A percentile compares a stretch with the other conserved stretches of the same genome.
phyloP scores from a whole-genome alignment of 2,329 filamentous ascomycete species.

The Fusarium odoratissimum region DNA sequence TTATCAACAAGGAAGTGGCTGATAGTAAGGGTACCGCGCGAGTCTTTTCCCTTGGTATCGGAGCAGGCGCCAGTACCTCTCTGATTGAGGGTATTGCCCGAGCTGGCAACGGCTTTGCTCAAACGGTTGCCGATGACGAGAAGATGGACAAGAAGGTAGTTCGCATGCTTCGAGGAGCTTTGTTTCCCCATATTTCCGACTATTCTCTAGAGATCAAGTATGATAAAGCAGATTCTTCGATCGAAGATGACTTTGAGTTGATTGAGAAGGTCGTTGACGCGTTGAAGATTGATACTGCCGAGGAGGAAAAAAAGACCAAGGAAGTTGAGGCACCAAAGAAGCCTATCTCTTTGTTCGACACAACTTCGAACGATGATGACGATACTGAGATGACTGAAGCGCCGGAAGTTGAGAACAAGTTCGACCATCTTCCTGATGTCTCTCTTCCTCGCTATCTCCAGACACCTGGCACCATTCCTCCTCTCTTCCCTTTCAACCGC shows the following conservation, averaged over 20 bases:
- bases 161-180: constrained; percentile 77
- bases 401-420: constrained; percentile 49
- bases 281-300: constrained; percentile 52
- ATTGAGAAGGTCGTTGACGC: constrained; percentile 67
- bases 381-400: constrained; percentile 45
- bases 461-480: constrained; percentile 70
- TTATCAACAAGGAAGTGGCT: constrained; percentile 57
- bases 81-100: constrained; percentile 66
- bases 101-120: constrained; percentile 68
- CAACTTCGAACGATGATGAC: constrained; percentile 56
- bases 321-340: constrained; percentile 45
- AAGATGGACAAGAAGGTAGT: constrained; percentile 76
- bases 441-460: constrained; percentile 69
- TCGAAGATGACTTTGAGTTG: constrained; percentile 69
- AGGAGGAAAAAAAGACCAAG: constrained; percentile 4
- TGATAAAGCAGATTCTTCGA: constrained; percentile 34
- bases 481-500: constrained; percentile 74
- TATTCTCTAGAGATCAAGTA: constrained; percentile 74
- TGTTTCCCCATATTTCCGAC: constrained; percentile 73
- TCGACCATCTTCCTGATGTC: constrained; percentile 64
- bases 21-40: constrained; percentile 58
- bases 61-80: constrained; percentile 60
- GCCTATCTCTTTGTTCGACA: constrained; percentile 71
- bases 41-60: constrained; percentile 68
- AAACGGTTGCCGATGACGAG: constrained; percentile 71